Evolutionary conservation across 2,329 filamentous ascomycete species (phyloP).

Genomic region (Fusarium floridanum): DNA sequence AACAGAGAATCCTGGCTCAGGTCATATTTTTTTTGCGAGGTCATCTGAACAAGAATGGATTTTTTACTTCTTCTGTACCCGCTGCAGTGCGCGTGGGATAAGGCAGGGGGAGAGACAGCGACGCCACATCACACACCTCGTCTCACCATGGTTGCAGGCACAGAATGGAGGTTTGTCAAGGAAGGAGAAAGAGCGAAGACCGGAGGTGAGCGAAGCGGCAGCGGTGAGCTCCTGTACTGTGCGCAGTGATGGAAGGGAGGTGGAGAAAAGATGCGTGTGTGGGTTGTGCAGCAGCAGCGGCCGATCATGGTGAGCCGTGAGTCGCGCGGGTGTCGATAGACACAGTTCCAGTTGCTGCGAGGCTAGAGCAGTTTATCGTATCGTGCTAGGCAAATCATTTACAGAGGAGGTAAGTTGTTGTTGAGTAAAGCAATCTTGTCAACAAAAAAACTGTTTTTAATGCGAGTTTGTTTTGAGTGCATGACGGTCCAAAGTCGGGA

Average conservation of each 20-base stretch:
- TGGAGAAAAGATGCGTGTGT: conserved; percentile 24
- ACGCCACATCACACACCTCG: conserved; percentile 41
- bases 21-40: conserved; percentile 35
- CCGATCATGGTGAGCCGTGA: conserved; percentile 34
- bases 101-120: conserved; percentile 21
- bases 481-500: neutral
- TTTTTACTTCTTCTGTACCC: conserved; percentile 28
- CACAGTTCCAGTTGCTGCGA: conserved; percentile 11
- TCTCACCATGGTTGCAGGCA: conserved; percentile 31
- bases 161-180: conserved; percentile 22
- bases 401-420: conserved; percentile 5
- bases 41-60: conserved; percentile 43
- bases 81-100: conserved; percentile 22
- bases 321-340: conserved; percentile 32
- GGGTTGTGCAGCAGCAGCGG: conserved; percentile 6
- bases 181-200: neutral
- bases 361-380: conserved; percentile 12
- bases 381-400: conserved; percentile 10
- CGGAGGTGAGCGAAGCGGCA: conserved; percentile 37
- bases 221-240: conserved; percentile 18
- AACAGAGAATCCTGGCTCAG: conserved; percentile 23
- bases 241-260: neutral
- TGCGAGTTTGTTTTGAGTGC: neutral
- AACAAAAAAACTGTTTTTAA: conserved; percentile 29
- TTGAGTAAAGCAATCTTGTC: conserved; percentile 24